Conservation (phyloP, 495 filamentous ascomycete species). For the Tuber calosporum region DNA sequence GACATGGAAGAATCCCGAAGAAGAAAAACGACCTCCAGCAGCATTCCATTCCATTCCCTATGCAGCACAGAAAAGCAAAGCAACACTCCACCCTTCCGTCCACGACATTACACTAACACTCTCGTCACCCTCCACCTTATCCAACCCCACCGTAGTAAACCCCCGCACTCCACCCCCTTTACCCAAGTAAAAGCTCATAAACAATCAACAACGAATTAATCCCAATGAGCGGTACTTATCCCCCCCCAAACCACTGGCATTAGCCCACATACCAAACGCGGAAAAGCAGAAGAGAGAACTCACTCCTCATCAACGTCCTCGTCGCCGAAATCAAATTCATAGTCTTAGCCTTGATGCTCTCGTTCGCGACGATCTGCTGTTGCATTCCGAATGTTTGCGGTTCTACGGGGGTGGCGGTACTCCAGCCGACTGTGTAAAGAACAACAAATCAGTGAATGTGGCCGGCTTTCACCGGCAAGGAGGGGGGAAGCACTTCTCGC, state of each 20-base stretch:
- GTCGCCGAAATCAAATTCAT: constrained; percentile 86
- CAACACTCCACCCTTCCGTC: neutral
- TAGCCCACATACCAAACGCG: constrained; percentile 22
- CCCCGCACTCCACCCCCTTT: constrained; percentile 17
- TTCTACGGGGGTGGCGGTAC: constrained; percentile 45
- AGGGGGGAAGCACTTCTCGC: constrained; percentile 67
- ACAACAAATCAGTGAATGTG: neutral
- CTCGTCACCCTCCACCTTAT: neutral
- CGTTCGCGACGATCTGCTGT: constrained; percentile 17
- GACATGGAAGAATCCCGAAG: neutral
- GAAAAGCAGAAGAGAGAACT: constrained; percentile 41
- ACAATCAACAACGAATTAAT: constrained; percentile 86
- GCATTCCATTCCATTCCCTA: neutral
- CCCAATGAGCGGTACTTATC: constrained; percentile 89
- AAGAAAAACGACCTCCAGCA: neutral
- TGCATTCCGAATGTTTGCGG: constrained; percentile 30
- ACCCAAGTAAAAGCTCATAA: constrained; percentile 83
- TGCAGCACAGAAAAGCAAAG: neutral
- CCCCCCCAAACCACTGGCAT: neutral
- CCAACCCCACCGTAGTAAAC: neutral
- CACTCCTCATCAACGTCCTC: constrained; percentile 90
- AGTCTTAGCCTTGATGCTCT: constrained; percentile 75
- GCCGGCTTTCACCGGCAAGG: neutral
- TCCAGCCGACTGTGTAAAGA: constrained; percentile 49
- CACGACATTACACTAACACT: neutral